Base-by-base conservation (phyloP, 208 protist species). In the Crithidia fasciculata region DNA sequence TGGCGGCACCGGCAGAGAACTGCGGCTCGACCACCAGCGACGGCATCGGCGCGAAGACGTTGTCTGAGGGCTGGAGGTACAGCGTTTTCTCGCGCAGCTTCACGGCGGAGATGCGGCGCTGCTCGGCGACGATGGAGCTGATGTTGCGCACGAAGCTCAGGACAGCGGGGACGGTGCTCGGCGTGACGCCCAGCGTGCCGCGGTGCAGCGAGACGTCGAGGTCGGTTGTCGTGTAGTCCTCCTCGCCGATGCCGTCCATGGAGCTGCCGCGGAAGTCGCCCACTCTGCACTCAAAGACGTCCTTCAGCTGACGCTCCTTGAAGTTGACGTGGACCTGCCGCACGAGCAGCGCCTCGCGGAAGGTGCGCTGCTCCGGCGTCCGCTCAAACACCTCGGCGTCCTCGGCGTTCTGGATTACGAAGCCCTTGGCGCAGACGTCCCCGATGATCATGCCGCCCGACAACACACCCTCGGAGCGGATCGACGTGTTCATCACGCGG, bases 271-370 rank as follows among this genome's bases (percentile, higher is more conserved):
- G 53, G 45, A 94, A 72, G 57, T 76, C 50, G 9, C 68, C 83
- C 12, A 88, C 72, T 16, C 78, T 85, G 69, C 82, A 93, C 76
- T 95, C 89, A 52, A 95, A 85, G n/a, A 97, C 77, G 64, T 97
- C 92, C 66, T 83, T 86, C 58, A 97, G 71, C 72, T 95, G 89
- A n/a, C 92, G 86, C 84, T 97, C 88, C 80, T 97, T 97, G 72
- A 94, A 90, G 39, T 79, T 74, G 13, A 85, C 85, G 62, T 88
- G 78, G 36, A 93, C 72, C 50, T 88, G 68, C 55, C 87, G 72
- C 54, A 92, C 72, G 8, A 85, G 57, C 13, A 90, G 36, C 47
- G 77, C 60, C 44, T 66, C 69, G 12, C 92, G 90, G 49, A 95
- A 90, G 37, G 90, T 95, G 13, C 88, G 88, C 47, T 80, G 78